A percentile compares a stretch with the other conserved stretches of the same genome.
These are phyloP conservation scores for Amorphotheca resinae DNA, from an alignment of 495 filamentous ascomycete genomes.

Conservation along the genomic window DNA sequence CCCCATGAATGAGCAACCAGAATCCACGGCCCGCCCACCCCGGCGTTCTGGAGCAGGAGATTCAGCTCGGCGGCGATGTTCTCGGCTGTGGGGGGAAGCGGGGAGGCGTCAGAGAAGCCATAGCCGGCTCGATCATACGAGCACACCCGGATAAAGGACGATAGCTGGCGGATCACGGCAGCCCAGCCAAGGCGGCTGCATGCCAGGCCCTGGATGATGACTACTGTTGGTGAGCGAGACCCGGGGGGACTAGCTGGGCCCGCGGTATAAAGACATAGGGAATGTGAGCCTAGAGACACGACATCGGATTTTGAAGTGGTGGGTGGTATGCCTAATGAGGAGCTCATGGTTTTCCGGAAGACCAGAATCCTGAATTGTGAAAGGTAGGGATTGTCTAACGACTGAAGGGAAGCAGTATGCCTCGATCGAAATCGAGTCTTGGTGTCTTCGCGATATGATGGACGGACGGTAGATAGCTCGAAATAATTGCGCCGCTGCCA, in stretches of 20 bases:
- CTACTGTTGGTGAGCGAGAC: slow-evolving; percentile 5
- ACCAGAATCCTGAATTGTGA: too few relatives aligned
- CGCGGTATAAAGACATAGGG: slow-evolving; percentile 9
- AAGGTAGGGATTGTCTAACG: too few relatives aligned
- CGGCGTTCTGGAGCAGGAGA: slow-evolving; percentile 8
- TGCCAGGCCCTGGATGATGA: slow-evolving; percentile 10
- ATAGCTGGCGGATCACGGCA: slow-evolving; percentile 7
- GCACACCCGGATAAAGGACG: slow-evolving; percentile 6
- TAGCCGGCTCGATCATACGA: slow-evolving; percentile 13
- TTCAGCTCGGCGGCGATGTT: slow-evolving; percentile 11
- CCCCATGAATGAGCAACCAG: slow-evolving; percentile 11
- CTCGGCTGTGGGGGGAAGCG: slow-evolving; percentile 6
- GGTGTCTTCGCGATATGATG: too few relatives aligned
- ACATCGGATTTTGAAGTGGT: slow-evolving; percentile 3
- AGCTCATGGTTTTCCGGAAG: slow-evolving; percentile 2
- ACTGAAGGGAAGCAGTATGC: too few relatives aligned
- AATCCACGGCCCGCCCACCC: slow-evolving; percentile 5
- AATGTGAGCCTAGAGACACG: slow-evolving; percentile 14
- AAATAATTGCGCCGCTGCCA: too few relatives aligned
- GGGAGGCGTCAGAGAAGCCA: slow-evolving; percentile 4
- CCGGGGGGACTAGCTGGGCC: slow-evolving; percentile 8
- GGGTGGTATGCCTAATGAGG: slow-evolving; percentile 4
- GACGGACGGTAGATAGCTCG: too few relatives aligned
- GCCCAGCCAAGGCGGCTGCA: slow-evolving; percentile 1
- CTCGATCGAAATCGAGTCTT: too few relatives aligned